Percentiles rank a stretch among this genome's conserved stretches.
Conservation (phyloP, 1,139 yeast genomes). For the Saccharomycopsis hybrid region DNA sequence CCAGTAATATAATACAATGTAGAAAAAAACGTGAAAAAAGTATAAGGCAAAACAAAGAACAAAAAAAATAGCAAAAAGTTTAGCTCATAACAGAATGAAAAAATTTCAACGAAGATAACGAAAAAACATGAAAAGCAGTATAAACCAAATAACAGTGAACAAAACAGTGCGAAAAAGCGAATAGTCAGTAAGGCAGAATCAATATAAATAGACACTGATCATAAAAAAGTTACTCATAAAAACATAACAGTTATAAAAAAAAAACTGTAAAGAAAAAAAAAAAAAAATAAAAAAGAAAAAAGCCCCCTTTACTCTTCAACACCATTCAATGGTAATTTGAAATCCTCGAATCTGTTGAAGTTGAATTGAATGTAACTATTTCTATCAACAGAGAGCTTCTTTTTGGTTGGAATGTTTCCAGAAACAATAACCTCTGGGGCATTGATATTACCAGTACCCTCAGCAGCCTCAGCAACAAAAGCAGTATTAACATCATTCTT, state of each 20-base stretch:
- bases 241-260: neutral
- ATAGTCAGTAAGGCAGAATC: too few relatives aligned
- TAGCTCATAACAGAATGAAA: neutral
- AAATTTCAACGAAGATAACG: neutral
- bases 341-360: conserved; percentile 18
- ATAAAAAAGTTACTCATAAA: neutral
- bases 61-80: neutral
- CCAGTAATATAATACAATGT: too few relatives aligned
- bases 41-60: neutral
- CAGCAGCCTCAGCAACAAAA: neutral
- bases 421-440: too few relatives aligned
- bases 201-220: neutral
- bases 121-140: neutral
- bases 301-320: neutral
- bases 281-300: too few relatives aligned
- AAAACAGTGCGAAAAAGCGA: too few relatives aligned
- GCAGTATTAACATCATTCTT: neutral
- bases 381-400: conserved; percentile 14
- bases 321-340: conserved; percentile 1
- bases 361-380: conserved; percentile 19
- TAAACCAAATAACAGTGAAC: neutral
- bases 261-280: too few relatives aligned
- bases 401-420: conserved; percentile 2
- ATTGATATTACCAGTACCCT: neutral
- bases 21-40: too few relatives aligned